Evolutionary conservation across 2,329 filamentous ascomycete genomes (phyloP).

Genomic region (Fusarium sterilihyphosum): DNA sequence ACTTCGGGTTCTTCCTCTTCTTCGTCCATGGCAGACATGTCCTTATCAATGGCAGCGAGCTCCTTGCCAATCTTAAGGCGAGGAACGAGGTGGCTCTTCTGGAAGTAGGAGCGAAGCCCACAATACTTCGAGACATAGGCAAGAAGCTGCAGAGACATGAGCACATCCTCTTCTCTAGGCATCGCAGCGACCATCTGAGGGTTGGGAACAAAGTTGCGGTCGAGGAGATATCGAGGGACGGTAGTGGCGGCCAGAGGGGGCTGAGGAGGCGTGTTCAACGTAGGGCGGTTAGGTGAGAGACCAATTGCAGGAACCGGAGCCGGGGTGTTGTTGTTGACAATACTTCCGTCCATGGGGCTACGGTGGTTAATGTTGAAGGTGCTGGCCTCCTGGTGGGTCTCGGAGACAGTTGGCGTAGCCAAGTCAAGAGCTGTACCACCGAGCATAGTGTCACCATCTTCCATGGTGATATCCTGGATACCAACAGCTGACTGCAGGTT

Average conservation of each 20-base stretch:
- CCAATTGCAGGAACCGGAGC: constrained; percentile 73
- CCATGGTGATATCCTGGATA: constrained; percentile 83
- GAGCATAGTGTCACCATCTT: constrained; percentile 82
- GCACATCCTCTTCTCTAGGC: constrained; percentile 95
- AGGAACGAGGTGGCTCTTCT: constrained; percentile 92
- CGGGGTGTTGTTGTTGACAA: constrained; percentile 77
- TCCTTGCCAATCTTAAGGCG: constrained; percentile 90
- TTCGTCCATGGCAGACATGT: constrained; percentile 19
- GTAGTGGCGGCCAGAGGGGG: constrained; percentile 76
- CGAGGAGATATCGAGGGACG: constrained; percentile 81
- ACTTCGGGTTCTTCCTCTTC: constrained; percentile 61
- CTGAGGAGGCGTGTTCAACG: constrained; percentile 76
- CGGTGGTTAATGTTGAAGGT: constrained; percentile 95
- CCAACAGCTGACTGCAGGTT: constrained; percentile 85
- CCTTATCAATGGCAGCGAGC: constrained; percentile 75
- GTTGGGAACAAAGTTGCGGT: constrained; percentile 75
- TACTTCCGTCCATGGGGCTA: constrained; percentile 83
- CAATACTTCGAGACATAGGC: constrained; percentile 99
- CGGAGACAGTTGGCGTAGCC: constrained; percentile 80
- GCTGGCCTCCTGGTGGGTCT: constrained; percentile 81
- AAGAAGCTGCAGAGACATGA: constrained; percentile 96
- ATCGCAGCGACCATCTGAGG: constrained; percentile 86
- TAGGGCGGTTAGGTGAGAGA: constrained; percentile 77
- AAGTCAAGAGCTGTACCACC: constrained; percentile 79
- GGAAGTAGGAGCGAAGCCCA: constrained; percentile 94